Percentiles rank a stretch among this genome's conserved stretches.
phyloP scores from a whole-genome alignment of 345 rosid species.

The Euphorbia tirucalli region DNA sequence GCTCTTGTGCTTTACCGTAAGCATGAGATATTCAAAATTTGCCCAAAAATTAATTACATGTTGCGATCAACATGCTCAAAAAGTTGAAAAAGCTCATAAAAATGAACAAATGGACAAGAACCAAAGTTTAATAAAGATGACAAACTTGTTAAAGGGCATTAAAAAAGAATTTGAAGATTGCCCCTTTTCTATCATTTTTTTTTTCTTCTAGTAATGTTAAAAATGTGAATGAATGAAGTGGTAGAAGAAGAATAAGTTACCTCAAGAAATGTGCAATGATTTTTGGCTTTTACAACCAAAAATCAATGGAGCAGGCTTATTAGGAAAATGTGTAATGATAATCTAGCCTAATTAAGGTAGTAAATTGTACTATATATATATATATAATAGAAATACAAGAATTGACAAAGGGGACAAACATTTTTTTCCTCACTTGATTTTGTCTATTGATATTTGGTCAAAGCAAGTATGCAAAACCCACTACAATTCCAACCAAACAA shows the following conservation, averaged over 20 bases:
- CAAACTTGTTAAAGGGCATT: neutral
- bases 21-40: neutral
- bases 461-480: neutral
- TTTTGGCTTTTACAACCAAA: slow-evolving; percentile 9
- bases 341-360: neutral
- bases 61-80: neutral
- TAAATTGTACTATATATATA: neutral
- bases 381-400: neutral
- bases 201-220: neutral
- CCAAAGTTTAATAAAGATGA: slow-evolving; percentile 13
- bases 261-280: slow-evolving; percentile 16
- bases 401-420: neutral
- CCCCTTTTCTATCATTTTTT: neutral
- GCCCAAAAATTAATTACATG: neutral
- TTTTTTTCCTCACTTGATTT: neutral
- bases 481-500: neutral
- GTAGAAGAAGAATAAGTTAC: neutral
- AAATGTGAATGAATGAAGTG: neutral
- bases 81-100: neutral
- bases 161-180: neutral
- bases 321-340: slow-evolving; percentile 8
- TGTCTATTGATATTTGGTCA: slow-evolving; percentile 6
- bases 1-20: neutral
- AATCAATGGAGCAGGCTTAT: neutral
- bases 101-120: slow-evolving; percentile 2